Conservation (phyloP, 805 yeast species). For the Schwanniomyces sp. region DNA sequence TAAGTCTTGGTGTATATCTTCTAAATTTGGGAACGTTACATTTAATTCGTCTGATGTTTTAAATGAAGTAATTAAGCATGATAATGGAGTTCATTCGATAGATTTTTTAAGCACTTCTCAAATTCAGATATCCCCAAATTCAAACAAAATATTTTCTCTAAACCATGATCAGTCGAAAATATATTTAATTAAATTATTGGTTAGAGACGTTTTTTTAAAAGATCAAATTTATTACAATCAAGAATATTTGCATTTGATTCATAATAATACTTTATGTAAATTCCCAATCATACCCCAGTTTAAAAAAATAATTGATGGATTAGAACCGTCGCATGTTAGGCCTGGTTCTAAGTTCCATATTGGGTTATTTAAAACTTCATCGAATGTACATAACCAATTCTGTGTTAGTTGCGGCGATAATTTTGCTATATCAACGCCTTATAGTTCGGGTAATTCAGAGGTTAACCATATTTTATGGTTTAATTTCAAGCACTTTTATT, state of each 20-base stretch:
- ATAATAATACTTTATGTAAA: constrained; percentile 16
- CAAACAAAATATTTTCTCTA: constrained; percentile 14
- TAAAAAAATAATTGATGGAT: constrained; percentile 21
- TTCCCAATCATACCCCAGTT: constrained; percentile 32
- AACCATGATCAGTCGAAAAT: constrained; percentile 15
- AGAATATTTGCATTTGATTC: constrained; percentile 24
- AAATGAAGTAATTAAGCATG: constrained; percentile 18
- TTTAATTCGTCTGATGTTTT: constrained; percentile 25
- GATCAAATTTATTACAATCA: constrained; percentile 21
- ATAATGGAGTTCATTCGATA: constrained; percentile 9
- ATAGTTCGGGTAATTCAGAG: constrained; percentile 15
- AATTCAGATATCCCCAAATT: constrained; percentile 25
- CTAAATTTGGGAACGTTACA: constrained; percentile 32
- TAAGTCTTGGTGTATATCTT: constrained; percentile 30
- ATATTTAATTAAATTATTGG: constrained; percentile 20
- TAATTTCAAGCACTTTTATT: constrained; percentile 31
- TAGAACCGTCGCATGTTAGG: constrained; percentile 20
- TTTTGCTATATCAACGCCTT: constrained; percentile 31
- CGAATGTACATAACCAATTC: constrained; percentile 23
- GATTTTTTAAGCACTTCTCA: constrained; percentile 25
- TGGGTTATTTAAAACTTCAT: constrained; percentile 22
- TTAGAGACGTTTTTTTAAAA: background rate
- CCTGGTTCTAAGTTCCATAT: constrained; percentile 12
- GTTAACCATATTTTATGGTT: constrained; percentile 40
- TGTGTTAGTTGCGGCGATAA: constrained; percentile 27